Percentiles rank a stretch among this genome's conserved stretches.
These are phyloP conservation scores for Penicillium waksmanii DNA, from an alignment of 495 filamentous ascomycete genomes.

Conservation along the genomic window DNA sequence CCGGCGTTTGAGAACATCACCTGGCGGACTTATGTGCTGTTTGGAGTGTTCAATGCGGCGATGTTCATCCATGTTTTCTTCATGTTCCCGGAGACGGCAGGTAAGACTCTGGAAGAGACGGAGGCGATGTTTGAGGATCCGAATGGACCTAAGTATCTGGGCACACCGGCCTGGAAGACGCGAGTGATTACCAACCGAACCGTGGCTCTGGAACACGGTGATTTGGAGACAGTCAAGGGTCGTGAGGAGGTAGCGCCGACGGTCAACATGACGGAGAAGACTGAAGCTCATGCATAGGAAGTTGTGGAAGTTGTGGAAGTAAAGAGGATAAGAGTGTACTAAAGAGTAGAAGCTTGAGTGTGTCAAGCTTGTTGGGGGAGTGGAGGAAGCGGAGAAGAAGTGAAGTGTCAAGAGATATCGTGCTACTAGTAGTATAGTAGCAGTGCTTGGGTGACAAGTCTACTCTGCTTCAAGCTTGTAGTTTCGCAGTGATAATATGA, in stretches of 20 bases:
- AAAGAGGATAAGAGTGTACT: no score
- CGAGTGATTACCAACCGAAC: slow-evolving; percentile 27
- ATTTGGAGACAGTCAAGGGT: slow-evolving; percentile 17
- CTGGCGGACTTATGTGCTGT: slow-evolving; percentile 75
- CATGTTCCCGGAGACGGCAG: slow-evolving; percentile 77
- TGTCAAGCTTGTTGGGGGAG: no score
- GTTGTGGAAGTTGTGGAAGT: no score
- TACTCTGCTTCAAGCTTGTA: no score
- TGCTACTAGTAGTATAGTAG: no score
- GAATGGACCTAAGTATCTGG: slow-evolving; percentile 61
- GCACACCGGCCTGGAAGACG: slow-evolving; percentile 75
- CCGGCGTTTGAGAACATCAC: slow-evolving; percentile 68
- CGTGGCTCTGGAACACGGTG: slow-evolving; percentile 24
- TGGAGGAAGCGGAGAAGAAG: no score
- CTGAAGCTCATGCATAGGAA: not conserved
- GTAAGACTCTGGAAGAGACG: slow-evolving; percentile 77
- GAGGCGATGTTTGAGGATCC: slow-evolving; percentile 69
- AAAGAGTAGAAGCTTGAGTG: no score
- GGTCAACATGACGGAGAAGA: not conserved
- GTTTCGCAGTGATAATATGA: no score
- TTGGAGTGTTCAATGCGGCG: slow-evolving; percentile 69
- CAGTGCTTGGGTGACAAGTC: no score
- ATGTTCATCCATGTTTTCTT: slow-evolving; percentile 76
- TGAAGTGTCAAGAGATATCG: no score
- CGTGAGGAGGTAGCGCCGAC: not conserved